These are phyloP conservation scores for Mortierella sp. DNA, from an alignment of 371 early-diverging fungal species.

Conservation along the genomic window DNA sequence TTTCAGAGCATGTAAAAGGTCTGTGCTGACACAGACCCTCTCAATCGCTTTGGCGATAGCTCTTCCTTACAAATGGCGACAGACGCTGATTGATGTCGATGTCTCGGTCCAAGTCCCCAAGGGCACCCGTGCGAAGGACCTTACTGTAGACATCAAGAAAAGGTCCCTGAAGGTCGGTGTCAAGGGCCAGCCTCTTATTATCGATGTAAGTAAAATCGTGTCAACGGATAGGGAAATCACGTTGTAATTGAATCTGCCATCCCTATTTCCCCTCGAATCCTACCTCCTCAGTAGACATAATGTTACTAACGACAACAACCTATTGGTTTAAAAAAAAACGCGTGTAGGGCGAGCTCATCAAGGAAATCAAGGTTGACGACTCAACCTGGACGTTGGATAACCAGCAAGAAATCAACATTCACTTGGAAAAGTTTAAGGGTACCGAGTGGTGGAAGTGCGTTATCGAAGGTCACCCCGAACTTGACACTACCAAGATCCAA, in stretches of 20 bases:
- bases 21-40: not conserved
- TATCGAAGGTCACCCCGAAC: conserved; percentile 82
- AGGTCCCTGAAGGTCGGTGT: conserved; percentile 77
- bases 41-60: conserved; percentile 42
- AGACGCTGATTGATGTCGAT: conserved; percentile 90
- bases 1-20: not conserved
- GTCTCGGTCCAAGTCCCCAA: conserved; percentile 81
- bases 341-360: conserved; percentile 78
- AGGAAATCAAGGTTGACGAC: conserved; percentile 82
- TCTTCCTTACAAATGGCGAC: conserved; percentile 85
- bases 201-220: conserved; percentile 66
- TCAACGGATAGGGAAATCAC: not conserved
- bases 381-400: conserved; percentile 89
- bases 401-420: conserved; percentile 79
- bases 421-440: conserved; percentile 87
- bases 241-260: not conserved
- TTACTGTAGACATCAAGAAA: conserved; percentile 78
- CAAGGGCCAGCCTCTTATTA: conserved; percentile 81
- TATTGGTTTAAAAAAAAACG: not conserved
- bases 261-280: not conserved
- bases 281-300: not conserved
- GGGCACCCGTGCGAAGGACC: conserved; percentile 80
- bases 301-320: conserved; percentile 2
- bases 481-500: conserved; percentile 91
- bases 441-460: conserved; percentile 96